These are phyloP conservation scores for Monosporascus sp. DNA, from an alignment of 2,329 filamentous ascomycete genomes.

Conservation along the genomic window DNA sequence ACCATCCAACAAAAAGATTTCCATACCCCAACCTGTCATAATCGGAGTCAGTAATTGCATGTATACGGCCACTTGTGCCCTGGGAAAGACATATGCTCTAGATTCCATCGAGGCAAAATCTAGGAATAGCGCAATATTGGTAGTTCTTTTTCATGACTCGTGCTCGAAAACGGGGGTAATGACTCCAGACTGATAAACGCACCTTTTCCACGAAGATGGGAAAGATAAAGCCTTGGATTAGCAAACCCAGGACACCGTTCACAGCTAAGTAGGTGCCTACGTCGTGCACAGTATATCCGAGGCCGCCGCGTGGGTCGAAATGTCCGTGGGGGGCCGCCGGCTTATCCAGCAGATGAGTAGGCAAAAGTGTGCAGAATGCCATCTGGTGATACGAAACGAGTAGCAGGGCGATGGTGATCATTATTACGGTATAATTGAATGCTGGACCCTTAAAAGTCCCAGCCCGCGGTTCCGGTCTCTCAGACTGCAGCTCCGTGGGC, in stretches of 20 bases:
- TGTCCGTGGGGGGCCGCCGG: slow-evolving; percentile 21
- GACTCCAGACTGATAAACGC: neutral
- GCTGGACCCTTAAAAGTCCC: slow-evolving; percentile 21
- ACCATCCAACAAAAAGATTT: slow-evolving; percentile 60
- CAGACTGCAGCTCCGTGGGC: slow-evolving; percentile 12
- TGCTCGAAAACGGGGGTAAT: neutral
- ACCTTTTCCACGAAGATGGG: slow-evolving; percentile 53
- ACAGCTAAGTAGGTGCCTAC: slow-evolving; percentile 65
- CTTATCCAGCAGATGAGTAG: slow-evolving; percentile 37
- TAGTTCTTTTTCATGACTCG: neutral
- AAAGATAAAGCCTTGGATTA: slow-evolving; percentile 69
- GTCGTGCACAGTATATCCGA: slow-evolving; percentile 60
- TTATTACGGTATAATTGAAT: slow-evolving; percentile 36
- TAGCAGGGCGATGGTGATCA: slow-evolving; percentile 35
- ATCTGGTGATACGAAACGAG: slow-evolving; percentile 42
- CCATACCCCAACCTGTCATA: slow-evolving; percentile 56
- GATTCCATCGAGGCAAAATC: too few relatives aligned
- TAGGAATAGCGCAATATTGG: neutral
- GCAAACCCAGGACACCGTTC: slow-evolving; percentile 66
- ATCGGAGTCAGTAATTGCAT: neutral
- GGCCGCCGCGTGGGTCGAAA: slow-evolving; percentile 50
- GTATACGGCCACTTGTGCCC: too few relatives aligned
- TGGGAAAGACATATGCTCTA: too few relatives aligned
- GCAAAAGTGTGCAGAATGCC: slow-evolving; percentile 37
- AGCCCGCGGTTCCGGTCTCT: slow-evolving; percentile 1